Base-by-base conservation (phyloP, 2,329 filamentous ascomycete genomes). In the Ophiostoma himal-ulmi region DNA sequence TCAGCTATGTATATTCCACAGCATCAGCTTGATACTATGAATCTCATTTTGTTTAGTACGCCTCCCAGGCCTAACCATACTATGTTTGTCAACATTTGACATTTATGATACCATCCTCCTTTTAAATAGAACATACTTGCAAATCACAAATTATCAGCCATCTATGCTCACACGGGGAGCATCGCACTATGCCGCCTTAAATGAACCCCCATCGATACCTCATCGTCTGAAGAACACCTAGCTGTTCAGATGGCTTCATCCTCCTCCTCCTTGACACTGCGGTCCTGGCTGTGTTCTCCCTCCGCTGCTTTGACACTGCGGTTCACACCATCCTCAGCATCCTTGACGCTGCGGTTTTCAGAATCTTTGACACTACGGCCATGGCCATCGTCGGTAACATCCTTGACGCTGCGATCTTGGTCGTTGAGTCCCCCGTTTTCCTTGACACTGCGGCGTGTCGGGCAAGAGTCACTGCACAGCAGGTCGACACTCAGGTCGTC, bases 401-500 rank as follows among this genome's bases (percentile, higher is more conserved):
- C 5, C 44, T 48, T 48, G 44, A 7, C 44, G n/a, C 44, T n/a
- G 44, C 44, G 44, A 48, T 48, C 11, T 48, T 0, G 44, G 17
- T 20, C 17, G 44, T 20, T 17, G 14, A 20, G 1, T 48, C 17
- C 44, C 17, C 5, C 14, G 6, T 36, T 30, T 6, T n/a, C 14
- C 60, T 36, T 20, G 14, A n/a, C 14, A 14, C 34, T 64, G 20
- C 60, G 60, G 17, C 17, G 17, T 30, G 30, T 20, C 6, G 34
- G 60, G 34, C 60, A 64, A 2, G 34, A n/a, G 11, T 64, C 22
- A 17, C 34, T 26, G 36, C 64, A 66, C 37, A 66, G n/a, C 36
- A 66, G 36, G 36, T 66, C 64, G n/a, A 66, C 64, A 26, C 5
- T 39, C 17, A 66, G 37, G 36, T 66, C 64, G n/a, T 66, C 64